These are phyloP conservation scores for Dionaea muscipula DNA, from an alignment of 179 eudicot species.

Conservation along the genomic window DNA sequence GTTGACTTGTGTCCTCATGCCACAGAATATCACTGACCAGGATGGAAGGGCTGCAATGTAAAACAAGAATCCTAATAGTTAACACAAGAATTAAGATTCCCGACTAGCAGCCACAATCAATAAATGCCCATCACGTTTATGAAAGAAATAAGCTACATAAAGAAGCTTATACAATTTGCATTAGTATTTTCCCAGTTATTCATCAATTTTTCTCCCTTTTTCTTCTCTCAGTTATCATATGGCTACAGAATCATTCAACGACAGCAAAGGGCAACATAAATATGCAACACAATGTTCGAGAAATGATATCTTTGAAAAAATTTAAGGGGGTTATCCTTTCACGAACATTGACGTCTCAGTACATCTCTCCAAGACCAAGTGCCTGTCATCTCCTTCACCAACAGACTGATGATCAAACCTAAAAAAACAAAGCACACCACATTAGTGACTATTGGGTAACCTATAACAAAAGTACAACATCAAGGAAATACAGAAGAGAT, in stretches of 20 bases:
- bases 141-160: neutral
- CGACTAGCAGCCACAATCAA: too few species aligned
- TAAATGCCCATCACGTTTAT: too few species aligned
- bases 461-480: conserved; percentile 5
- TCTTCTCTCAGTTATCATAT: too few species aligned
- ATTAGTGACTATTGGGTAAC: neutral
- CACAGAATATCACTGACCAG: conserved; percentile 75
- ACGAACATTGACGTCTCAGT: conserved; percentile 80
- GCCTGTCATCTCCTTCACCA: conserved; percentile 86
- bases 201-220: too few species aligned
- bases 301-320: too few species aligned
- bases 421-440: conserved; percentile 14
- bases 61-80: neutral
- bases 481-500: neutral
- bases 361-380: conserved; percentile 68
- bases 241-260: too few species aligned
- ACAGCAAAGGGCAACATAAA: too few species aligned
- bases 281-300: too few species aligned
- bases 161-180: neutral
- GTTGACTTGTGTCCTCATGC: conserved; percentile 45
- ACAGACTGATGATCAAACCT: conserved; percentile 84
- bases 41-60: conserved; percentile 63
- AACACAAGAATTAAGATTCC: neutral
- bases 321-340: neutral
- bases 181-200: neutral